phyloP scores from a whole-genome alignment of 345 rosid genomes.

The Triadica sebifera region DNA sequence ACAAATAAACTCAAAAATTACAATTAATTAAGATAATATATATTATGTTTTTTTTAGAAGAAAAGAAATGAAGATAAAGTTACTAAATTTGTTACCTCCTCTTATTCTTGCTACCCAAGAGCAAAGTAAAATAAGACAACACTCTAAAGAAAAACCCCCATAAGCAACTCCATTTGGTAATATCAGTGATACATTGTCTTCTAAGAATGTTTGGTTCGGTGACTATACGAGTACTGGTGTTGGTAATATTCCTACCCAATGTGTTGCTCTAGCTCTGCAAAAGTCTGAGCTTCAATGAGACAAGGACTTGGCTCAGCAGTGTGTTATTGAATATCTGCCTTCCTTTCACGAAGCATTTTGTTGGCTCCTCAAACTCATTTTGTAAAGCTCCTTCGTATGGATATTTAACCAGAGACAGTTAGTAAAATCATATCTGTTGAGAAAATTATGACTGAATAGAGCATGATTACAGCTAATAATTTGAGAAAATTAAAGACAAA shows the following conservation, averaged over 20 bases:
- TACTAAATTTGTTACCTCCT: conserved; percentile 18
- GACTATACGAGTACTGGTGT: conserved; percentile 25
- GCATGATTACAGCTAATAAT: no score
- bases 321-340: conserved; percentile 36
- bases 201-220: conserved; percentile 24
- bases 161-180: conserved; percentile 39
- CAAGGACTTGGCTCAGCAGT: conserved; percentile 15
- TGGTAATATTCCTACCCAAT: conserved; percentile 24
- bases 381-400: conserved; percentile 57
- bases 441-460: no score
- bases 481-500: no score
- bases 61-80: no score
- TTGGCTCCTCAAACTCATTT: conserved; percentile 24
- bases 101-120: conserved; percentile 38
- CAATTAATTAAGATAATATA: no score
- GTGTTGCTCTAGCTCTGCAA: conserved; percentile 28
- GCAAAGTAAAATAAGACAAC: conserved; percentile 31
- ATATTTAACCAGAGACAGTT: conserved; percentile 77
- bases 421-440: conserved; percentile 97
- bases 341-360: conserved; percentile 33
- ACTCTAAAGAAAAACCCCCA: conserved; percentile 37
- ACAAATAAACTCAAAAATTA: no score
- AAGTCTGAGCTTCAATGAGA: conserved; percentile 19
- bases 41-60: no score
- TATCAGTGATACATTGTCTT: conserved; percentile 22